These are phyloP conservation scores for Chamaecrista fasciculata DNA, from an alignment of 306 rosid genomes.

Conservation along the genomic window DNA sequence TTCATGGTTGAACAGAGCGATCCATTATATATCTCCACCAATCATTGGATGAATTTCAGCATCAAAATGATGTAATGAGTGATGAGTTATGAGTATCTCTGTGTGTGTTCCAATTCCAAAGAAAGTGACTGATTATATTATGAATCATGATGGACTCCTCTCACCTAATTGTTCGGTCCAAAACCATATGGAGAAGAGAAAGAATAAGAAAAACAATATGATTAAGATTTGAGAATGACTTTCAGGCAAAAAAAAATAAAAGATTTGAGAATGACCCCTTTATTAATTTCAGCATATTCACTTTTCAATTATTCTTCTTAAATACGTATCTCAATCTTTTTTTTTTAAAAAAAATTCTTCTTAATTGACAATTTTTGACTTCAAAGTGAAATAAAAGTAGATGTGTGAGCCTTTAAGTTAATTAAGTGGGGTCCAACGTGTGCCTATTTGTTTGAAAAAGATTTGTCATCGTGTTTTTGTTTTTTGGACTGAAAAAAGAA, in stretches of 20 bases:
- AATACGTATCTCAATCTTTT: not conserved
- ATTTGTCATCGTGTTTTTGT: no score
- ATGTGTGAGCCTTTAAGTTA: no score
- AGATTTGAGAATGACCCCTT: conserved; percentile 11
- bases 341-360: no score
- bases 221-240: not conserved
- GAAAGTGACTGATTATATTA: not conserved
- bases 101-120: not conserved
- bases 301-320: not conserved
- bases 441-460: no score
- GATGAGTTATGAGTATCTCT: not conserved
- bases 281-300: not conserved
- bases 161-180: not conserved
- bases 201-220: not conserved
- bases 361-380: no score
- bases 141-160: not conserved
- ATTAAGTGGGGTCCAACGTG: no score
- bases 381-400: no score
- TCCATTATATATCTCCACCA: no score
- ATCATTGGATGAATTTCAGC: not conserved
- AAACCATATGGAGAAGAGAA: conserved; percentile 2
- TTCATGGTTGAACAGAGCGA: not conserved
- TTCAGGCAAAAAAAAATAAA: no score
- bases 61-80: not conserved
- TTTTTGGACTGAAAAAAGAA: no score